A percentile compares a stretch with the other conserved stretches of the same genome.
phyloP scores from a whole-genome alignment of 805 yeast species.

The Kodamaea jinghongensis region DNA sequence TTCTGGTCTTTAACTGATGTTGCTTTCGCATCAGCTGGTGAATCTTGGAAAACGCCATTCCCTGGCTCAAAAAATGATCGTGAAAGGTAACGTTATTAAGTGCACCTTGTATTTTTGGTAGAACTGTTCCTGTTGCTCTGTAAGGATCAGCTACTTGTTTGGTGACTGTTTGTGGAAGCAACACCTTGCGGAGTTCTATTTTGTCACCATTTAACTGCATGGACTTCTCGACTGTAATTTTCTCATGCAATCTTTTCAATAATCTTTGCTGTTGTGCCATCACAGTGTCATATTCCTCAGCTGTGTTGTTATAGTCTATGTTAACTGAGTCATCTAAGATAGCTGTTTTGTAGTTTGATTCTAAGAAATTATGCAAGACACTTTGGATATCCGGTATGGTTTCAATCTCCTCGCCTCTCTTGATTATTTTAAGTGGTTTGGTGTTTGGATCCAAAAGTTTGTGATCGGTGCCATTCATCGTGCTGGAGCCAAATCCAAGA shows the following conservation, averaged over 20 bases:
- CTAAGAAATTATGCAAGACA: slow-evolving; percentile 27
- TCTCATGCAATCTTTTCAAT: slow-evolving; percentile 46
- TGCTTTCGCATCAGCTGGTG: slow-evolving; percentile 63
- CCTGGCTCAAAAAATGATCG: slow-evolving; percentile 78
- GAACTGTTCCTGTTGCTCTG: slow-evolving; percentile 41
- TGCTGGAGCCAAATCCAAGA: slow-evolving; percentile 14
- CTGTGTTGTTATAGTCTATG: slow-evolving; percentile 29
- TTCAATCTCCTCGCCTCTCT: slow-evolving; percentile 12
- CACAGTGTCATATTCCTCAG: slow-evolving; percentile 59
- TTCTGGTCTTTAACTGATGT: slow-evolving; percentile 65
- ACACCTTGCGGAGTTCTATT: slow-evolving; percentile 46
- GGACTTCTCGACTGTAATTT: slow-evolving; percentile 33
- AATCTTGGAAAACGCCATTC: slow-evolving; percentile 63
- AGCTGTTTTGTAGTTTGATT: slow-evolving; percentile 29
- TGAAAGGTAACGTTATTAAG: slow-evolving; percentile 49
- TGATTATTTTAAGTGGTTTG: slow-evolving; percentile 24
- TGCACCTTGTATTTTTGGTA: slow-evolving; percentile 44
- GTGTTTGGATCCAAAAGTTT: slow-evolving; percentile 27
- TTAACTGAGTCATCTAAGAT: slow-evolving; percentile 36
- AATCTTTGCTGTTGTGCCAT: slow-evolving; percentile 51
- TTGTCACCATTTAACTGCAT: slow-evolving; percentile 46
- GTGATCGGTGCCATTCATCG: slow-evolving; percentile 15
- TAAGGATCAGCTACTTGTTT: slow-evolving; percentile 45
- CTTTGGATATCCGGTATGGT: slow-evolving; percentile 27
- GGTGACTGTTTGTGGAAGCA: slow-evolving; percentile 41